These are phyloP conservation scores for Apophysomyces trapeziformis DNA, from an alignment of 371 early-diverging fungal species.

Conservation along the genomic window DNA sequence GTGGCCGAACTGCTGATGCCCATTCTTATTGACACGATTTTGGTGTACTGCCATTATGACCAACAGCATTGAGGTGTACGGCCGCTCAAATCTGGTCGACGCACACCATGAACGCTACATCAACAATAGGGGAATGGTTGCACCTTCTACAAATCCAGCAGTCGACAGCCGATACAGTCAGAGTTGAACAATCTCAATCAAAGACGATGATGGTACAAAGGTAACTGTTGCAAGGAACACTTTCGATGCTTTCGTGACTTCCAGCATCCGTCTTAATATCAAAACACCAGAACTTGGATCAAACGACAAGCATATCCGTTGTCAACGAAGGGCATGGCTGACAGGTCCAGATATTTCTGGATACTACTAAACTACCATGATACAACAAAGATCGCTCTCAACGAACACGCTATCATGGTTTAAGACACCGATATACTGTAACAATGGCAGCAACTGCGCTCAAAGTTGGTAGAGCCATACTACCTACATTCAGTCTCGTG, in stretches of 20 bases:
- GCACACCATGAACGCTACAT: background rate
- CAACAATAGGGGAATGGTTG: background rate
- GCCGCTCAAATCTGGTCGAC: background rate
- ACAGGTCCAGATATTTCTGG: background rate
- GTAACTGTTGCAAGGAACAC: background rate
- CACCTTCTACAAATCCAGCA: conserved; percentile 6
- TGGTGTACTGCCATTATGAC: background rate
- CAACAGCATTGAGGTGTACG: background rate
- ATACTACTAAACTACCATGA: conserved; percentile 3
- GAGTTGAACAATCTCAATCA: background rate
- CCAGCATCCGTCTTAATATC: too few species aligned
- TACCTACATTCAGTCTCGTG: background rate
- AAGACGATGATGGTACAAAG: background rate
- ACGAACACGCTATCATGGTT: background rate
- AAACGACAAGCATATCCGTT: background rate
- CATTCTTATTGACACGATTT: background rate
- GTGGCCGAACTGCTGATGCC: background rate
- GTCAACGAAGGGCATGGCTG: background rate
- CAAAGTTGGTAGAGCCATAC: background rate
- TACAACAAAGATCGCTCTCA: conserved; percentile 2
- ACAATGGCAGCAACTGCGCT: background rate
- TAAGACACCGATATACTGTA: background rate
- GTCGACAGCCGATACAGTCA: conserved; percentile 4
- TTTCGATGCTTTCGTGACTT: too few species aligned
- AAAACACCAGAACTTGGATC: conserved; percentile 4